Base-by-base conservation (phyloP, 306 rosid genomes). In the Arachis hypogaea region DNA sequence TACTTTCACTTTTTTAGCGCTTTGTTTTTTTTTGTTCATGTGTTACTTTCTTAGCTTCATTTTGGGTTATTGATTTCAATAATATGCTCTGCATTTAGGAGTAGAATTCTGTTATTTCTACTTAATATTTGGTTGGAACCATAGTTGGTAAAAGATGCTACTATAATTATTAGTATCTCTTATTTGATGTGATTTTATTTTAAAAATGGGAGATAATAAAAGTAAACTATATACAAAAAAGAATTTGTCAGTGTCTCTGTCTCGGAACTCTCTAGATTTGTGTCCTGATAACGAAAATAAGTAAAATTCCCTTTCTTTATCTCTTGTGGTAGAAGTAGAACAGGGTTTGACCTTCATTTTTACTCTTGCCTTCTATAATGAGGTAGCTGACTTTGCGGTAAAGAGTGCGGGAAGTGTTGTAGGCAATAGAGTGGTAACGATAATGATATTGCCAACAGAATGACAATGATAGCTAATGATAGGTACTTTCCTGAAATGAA, bases 331-430 rank as follows among this genome's bases (percentile, higher is more conserved):
- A 64, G n/a, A 63, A 12, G 28, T 45, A 60, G 47, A 49, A 4
- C 18, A 50, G 14, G 60, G 36, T 4, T 77, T 77, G 70, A 50
- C 62, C 63, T 50, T 41, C 56, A 16, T n/a, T 77, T 54, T 63
- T 14, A 72, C 55, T 10, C 78, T 55, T 11, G 46, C 41, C 59
- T 56, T 56, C 4, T 67, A 36, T 33, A 56, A 1, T 9, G 63
- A 44, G 71, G 62, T 63, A 56, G 63, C 11, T 43, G 67, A 67
- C 57, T 55, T 71, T 68, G 22, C 9, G 33, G 66, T 28, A 11
- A 52, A 69, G 40, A 50, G 11, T 29, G 5, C 1, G 11, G 12
- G 30, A 28, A 66, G 50, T 56, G 66, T 55, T 75, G 54, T 33
- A 33, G 28, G 29, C 73, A 44, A 41, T 54, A 57, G 36, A 58